A percentile compares a stretch with the other conserved stretches of the same genome.
These are phyloP conservation scores for Colletotrichum musae DNA, from an alignment of 2,329 filamentous ascomycete genomes.

Conservation along the genomic window DNA sequence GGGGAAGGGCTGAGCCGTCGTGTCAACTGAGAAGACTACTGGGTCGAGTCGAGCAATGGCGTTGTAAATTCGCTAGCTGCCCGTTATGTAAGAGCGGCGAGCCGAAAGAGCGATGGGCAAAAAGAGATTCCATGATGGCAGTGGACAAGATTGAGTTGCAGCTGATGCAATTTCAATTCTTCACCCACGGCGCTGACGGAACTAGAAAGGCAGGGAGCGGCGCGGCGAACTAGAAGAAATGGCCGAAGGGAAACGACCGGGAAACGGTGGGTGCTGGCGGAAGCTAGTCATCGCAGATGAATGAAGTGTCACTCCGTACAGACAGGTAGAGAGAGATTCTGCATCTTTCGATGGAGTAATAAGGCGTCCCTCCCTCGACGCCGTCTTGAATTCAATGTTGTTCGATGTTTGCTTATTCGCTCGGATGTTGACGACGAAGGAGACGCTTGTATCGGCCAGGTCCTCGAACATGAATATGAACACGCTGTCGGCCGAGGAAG, in stretches of 20 bases:
- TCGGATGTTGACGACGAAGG: too few species aligned
- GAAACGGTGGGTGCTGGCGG: not conserved
- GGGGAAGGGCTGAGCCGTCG: constrained; percentile 9
- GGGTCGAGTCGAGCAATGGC: not conserved
- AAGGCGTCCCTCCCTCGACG: too few species aligned
- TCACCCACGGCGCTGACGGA: constrained; percentile 12
- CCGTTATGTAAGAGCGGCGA: constrained; percentile 10
- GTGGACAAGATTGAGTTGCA: constrained; percentile 30
- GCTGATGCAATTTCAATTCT: constrained; percentile 33
- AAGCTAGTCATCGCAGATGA: not conserved
- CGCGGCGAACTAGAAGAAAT: not conserved
- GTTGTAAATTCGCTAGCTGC: not conserved
- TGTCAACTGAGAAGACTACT: not conserved
- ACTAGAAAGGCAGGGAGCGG: constrained; percentile 6
- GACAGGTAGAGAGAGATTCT: too few species aligned
- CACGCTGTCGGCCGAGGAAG: too few species aligned
- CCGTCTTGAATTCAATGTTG: too few species aligned
- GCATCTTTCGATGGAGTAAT: too few species aligned
- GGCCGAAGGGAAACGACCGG: not conserved
- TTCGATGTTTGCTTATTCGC: too few species aligned
- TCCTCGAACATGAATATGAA: too few species aligned
- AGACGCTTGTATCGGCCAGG: too few species aligned
- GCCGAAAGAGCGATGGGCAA: constrained; percentile 29
- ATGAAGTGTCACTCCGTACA: too few species aligned
- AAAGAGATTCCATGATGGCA: constrained; percentile 9